These are phyloP conservation scores for Cladophialophora psammophila DNA, from an alignment of 2,329 filamentous ascomycete species.

Conservation along the genomic window DNA sequence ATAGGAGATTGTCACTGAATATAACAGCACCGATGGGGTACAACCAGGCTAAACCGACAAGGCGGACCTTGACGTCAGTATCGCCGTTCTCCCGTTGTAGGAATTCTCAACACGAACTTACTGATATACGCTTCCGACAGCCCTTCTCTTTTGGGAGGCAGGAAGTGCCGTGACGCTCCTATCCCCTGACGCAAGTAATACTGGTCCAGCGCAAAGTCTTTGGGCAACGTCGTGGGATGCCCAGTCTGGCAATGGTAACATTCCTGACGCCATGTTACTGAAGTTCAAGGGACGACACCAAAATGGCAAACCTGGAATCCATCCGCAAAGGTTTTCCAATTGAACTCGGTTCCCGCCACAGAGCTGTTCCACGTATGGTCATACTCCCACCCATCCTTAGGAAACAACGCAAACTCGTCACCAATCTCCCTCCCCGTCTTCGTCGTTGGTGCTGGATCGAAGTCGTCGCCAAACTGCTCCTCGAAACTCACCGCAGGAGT, in stretches of 20 bases:
- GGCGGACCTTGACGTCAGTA: not conserved
- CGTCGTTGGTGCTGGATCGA: slow-evolving; percentile 45
- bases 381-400: slow-evolving; percentile 62
- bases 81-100: not conserved
- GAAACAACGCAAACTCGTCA: slow-evolving; percentile 53
- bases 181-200: slow-evolving; percentile 36
- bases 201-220: slow-evolving; percentile 34
- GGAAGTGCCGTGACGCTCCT: slow-evolving; percentile 36
- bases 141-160: slow-evolving; percentile 35
- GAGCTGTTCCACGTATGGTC: slow-evolving; percentile 63
- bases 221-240: slow-evolving; percentile 36
- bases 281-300: not conserved
- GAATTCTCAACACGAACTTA: not conserved
- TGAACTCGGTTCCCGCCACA: slow-evolving; percentile 60
- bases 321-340: slow-evolving; percentile 60
- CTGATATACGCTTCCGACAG: slow-evolving; percentile 35
- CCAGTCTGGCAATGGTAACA: slow-evolving; percentile 37
- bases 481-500: slow-evolving; percentile 60
- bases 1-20: slow-evolving; percentile 37
- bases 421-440: slow-evolving; percentile 32
- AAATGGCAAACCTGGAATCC: slow-evolving; percentile 30
- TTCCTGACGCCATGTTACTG: slow-evolving; percentile 23
- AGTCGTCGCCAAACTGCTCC: slow-evolving; percentile 61
- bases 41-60: slow-evolving; percentile 28
- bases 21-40: slow-evolving; percentile 34